These are phyloP conservation scores for Crithidia brevicula DNA, from an alignment of 208 protist species.

Conservation along the genomic window DNA sequence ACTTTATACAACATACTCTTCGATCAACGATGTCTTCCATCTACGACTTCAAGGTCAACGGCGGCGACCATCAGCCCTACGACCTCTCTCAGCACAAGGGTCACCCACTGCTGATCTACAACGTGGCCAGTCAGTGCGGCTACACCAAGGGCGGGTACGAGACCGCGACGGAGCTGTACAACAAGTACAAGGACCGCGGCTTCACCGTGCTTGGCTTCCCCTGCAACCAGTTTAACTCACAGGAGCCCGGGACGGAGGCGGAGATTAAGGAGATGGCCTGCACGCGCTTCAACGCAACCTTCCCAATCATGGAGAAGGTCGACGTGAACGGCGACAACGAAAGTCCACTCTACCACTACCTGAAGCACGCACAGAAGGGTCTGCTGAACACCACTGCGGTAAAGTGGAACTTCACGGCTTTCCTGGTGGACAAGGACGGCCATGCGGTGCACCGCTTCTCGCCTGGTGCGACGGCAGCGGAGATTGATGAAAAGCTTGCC, in stretches of 20 bases:
- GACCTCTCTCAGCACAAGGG: slow-evolving; percentile 88
- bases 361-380: slow-evolving; percentile 77
- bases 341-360: slow-evolving; percentile 80
- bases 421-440: slow-evolving; percentile 82
- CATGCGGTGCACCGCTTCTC: slow-evolving; percentile 73
- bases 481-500: slow-evolving; percentile 72
- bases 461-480: slow-evolving; percentile 45
- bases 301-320: slow-evolving; percentile 92
- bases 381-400: slow-evolving; percentile 64
- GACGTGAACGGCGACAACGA: slow-evolving; percentile 88
- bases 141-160: slow-evolving; percentile 88
- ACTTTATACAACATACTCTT: no score
- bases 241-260: slow-evolving; percentile 48
- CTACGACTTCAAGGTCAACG: slow-evolving; percentile 82
- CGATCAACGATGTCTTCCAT: slow-evolving; percentile 56
- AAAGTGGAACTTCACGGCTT: slow-evolving; percentile 96
- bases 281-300: slow-evolving; percentile 64
- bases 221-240: slow-evolving; percentile 53
- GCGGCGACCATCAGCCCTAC: slow-evolving; percentile 75
- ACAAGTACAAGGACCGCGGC: slow-evolving; percentile 83
- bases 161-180: slow-evolving; percentile 78
- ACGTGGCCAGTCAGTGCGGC: slow-evolving; percentile 93
- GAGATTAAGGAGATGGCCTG: slow-evolving; percentile 82
- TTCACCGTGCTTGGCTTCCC: slow-evolving; percentile 94
- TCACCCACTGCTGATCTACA: slow-evolving; percentile 91